Evolutionary conservation across 176 grass and related monocot genomes (phyloP), one percentile per base, ranked within the genome.

Genomic region (Oryza glumipatula): DNA sequence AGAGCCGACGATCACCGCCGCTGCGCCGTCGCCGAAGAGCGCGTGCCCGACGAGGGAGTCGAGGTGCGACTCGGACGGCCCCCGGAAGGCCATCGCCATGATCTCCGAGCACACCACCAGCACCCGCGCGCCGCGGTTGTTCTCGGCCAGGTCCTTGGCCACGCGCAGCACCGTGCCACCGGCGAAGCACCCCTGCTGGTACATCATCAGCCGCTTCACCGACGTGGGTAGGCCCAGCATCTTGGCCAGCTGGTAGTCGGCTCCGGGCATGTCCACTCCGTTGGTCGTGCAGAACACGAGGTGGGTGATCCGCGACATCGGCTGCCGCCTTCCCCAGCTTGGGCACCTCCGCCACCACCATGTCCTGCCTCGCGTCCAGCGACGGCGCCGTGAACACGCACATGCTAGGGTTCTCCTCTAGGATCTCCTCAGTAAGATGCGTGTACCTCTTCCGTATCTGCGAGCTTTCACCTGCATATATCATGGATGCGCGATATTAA

Each of bases 111-210:
- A 98, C 3, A 98, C 91, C 0, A 90, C 91, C 4, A 98, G 81
- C 28, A 98, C 95, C 0, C 95, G 41, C 5, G 95, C 92, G 10
- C 92, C 89, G n/a, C 89, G 90, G 85, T 98, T 98, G 87, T 98
- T 98, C 89, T 98, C 95, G 1, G 92, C 91, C 21, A 98, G 95
- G 85, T 95, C 95, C 91, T 95, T 98, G 83, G 92, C 95, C 0
- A 98, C 72, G 56, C 95, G 92, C 7, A 98, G 90, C 78, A 98
- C 95, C 11, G 92, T 98, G 71, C 95, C 95, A 24, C 92, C 92
- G 30, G 95, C 95, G 84, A 94, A 94, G 87, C 90, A 97, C 2
- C 95, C 92, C 78, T 97, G 95, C 88, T 97, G 95, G 90, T 98
- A 98, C 88, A 98, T 91, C 92, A 94, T 98, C 58, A 98, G 88